phyloP scores from a whole-genome alignment of 116 monocot genomes.

The Thalassia testudinum region DNA sequence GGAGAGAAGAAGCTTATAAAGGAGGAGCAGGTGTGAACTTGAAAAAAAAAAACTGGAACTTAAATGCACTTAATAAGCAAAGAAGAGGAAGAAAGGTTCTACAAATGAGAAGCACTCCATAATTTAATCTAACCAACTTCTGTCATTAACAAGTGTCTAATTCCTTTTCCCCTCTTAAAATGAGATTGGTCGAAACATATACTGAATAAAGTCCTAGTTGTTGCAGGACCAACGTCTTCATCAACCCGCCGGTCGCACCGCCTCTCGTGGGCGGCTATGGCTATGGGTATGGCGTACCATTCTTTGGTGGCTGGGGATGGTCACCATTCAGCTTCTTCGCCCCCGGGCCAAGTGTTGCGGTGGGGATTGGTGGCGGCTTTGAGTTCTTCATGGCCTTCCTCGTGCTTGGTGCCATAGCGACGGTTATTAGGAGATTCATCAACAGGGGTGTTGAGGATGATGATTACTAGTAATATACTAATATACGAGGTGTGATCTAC shows the following conservation, averaged over 20 bases:
- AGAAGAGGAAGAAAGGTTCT: too few species aligned
- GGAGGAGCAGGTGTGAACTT: too few species aligned
- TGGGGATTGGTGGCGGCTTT: slow-evolving; percentile 77
- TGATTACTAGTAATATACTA: slow-evolving; percentile 52
- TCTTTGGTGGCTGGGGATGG: slow-evolving; percentile 66
- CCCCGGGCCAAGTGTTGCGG: slow-evolving; percentile 64
- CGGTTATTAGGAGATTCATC: slow-evolving; percentile 46
- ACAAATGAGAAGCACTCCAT: too few species aligned
- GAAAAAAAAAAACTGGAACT: too few species aligned
- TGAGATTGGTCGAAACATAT: too few species aligned
- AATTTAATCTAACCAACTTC: too few species aligned
- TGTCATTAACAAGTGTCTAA: background rate
- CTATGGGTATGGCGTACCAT: slow-evolving; percentile 59
- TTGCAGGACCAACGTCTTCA: slow-evolving; percentile 74
- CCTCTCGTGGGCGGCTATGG: slow-evolving; percentile 87
- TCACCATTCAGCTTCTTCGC: slow-evolving; percentile 87
- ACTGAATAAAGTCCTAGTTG: background rate
- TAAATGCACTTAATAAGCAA: too few species aligned
- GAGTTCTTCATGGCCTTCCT: slow-evolving; percentile 57
- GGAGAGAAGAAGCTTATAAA: too few species aligned
- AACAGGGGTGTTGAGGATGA: slow-evolving; percentile 32
- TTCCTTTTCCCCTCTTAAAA: background rate
- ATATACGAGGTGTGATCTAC: too few species aligned
- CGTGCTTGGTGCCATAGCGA: slow-evolving; percentile 28
- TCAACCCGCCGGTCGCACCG: slow-evolving; percentile 81